Base-by-base conservation (phyloP, 106 monocot genomes). In the Dendrobium chrysotoxum region DNA sequence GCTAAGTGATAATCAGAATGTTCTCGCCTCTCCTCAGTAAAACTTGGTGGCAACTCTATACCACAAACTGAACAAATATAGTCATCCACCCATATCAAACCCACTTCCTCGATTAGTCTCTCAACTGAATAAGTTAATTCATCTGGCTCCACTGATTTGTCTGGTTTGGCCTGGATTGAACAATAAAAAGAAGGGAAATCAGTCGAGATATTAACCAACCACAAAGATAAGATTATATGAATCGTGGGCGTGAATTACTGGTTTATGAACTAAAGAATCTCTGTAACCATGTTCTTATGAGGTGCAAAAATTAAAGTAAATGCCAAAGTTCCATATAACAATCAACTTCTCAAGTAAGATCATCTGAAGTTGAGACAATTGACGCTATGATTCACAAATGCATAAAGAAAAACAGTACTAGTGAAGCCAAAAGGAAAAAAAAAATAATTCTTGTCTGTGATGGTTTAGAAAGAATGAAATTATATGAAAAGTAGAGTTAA, bases 1-100 rank as follows among this genome's bases (percentile, higher is more conserved):
- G 99, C 99, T 28, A 99, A 80, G 80, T 99, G 99, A 78, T 87
- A 99, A 67, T 99, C 99, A 28, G 81, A 80, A 81, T 99, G 99
- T 70, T 99, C 95, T 84, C 86, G 89, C 76, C 95, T 93, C 79
- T 95, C 99, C 54, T 87, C 87, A 40, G 80, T 80, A 75, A 95
- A 99, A 65, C 88, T 87, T 44, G 80, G 81, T 61, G 99, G 99
- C 30, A 99, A 72, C 86, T 95, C 90, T 57, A 86, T 80, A 40
- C 93, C 93, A 86, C 95, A 99, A 80, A 86, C 30, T 31, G 93
- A 95, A 77, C 99, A 99, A 40, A 95, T 93, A 46, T 91, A 95
- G 66, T 78, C 95, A 66, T 93, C 79, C 26, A 90, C 53, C 99
- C 95, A 99, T 5, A 75, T 75, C 64, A 79, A 78, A 28, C 80